Evolutionary conservation across 2,329 filamentous ascomycete species (phyloP).

Genomic region (Didymella arachidicola): DNA sequence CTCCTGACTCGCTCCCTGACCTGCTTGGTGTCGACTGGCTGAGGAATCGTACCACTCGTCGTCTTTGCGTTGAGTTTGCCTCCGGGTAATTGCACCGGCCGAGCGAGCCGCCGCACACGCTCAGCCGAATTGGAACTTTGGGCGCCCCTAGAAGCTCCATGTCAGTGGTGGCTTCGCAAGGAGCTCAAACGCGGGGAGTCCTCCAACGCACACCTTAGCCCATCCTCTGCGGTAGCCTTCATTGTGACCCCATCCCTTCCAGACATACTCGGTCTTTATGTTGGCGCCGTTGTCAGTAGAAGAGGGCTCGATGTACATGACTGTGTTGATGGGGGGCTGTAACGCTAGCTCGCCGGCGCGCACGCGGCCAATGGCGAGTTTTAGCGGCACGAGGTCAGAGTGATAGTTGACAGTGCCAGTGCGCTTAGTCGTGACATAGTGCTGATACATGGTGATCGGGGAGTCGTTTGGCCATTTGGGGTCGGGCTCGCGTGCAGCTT

Average conservation of each 20-base stretch:
- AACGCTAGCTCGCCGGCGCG: conserved; percentile 18
- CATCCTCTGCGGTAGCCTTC: conserved; percentile 17
- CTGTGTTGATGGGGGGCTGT: conserved; percentile 16
- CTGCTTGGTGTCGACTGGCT: neutral
- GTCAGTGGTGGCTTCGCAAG: conserved; percentile 4
- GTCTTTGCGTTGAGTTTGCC: neutral
- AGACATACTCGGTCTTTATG: conserved; percentile 10
- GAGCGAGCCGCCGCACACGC: neutral
- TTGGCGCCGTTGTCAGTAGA: neutral
- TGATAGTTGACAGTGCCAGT: conserved; percentile 5
- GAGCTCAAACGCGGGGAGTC: neutral
- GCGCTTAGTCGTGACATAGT: conserved; percentile 13
- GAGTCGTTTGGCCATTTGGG: conserved; percentile 15
- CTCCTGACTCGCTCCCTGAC: neutral
- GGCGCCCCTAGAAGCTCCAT: conserved; percentile 1
- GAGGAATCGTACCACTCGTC: neutral
- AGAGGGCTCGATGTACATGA: conserved; percentile 20
- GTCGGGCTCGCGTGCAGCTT: conserved; percentile 13
- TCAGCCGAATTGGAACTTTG: neutral
- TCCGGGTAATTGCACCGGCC: neutral
- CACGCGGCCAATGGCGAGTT: conserved; percentile 19
- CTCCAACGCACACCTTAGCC: conserved; percentile 12
- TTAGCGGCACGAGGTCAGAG: conserved; percentile 21
- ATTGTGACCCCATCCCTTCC: conserved; percentile 16
- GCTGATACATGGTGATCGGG: conserved; percentile 22